These are phyloP conservation scores for Nectriaceae sp. DNA, from an alignment of 2,329 filamentous ascomycete species.

Conservation along the genomic window DNA sequence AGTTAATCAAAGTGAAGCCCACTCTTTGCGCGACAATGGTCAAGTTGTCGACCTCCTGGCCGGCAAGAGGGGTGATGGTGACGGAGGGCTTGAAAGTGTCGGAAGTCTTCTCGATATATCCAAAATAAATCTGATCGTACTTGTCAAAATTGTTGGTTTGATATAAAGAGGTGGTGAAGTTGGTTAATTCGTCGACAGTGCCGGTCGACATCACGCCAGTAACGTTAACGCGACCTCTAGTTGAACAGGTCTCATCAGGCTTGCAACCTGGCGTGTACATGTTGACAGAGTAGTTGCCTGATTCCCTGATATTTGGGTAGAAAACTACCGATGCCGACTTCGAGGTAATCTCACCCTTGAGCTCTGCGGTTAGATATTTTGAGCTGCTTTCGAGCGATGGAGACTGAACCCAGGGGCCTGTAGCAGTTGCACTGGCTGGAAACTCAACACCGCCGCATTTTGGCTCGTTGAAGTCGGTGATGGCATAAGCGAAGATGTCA, in stretches of 20 bases:
- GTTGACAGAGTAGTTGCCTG: slow-evolving; percentile 88
- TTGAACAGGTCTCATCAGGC: slow-evolving; percentile 74
- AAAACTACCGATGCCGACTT: slow-evolving; percentile 73
- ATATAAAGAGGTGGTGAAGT: slow-evolving; percentile 65
- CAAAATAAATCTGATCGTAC: slow-evolving; percentile 89
- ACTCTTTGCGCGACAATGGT: slow-evolving; percentile 89
- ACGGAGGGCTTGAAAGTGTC: slow-evolving; percentile 77
- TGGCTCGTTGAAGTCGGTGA: slow-evolving; percentile 87
- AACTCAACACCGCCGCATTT: slow-evolving; percentile 65
- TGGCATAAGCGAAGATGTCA: slow-evolving; percentile 81
- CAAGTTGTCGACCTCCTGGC: slow-evolving; percentile 62
- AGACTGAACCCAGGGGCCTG: slow-evolving; percentile 73
- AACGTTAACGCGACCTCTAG: slow-evolving; percentile 79
- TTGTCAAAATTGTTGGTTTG: slow-evolving; percentile 98
- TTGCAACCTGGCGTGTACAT: slow-evolving; percentile 91
- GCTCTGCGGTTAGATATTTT: slow-evolving; percentile 72
- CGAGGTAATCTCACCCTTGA: slow-evolving; percentile 57
- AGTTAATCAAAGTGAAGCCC: slow-evolving; percentile 72
- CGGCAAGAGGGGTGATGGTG: slow-evolving; percentile 69
- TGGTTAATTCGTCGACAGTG: slow-evolving; percentile 41
- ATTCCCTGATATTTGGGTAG: slow-evolving; percentile 79
- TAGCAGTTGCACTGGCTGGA: slow-evolving; percentile 66
- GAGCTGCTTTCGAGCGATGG: slow-evolving; percentile 70
- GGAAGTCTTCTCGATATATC: slow-evolving; percentile 75
- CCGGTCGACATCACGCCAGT: slow-evolving; percentile 68